Percentiles rank a stretch among this genome's conserved stretches.
Conservation (phyloP, 73 alveolate species). For the Paraurostyla sp. region DNA sequence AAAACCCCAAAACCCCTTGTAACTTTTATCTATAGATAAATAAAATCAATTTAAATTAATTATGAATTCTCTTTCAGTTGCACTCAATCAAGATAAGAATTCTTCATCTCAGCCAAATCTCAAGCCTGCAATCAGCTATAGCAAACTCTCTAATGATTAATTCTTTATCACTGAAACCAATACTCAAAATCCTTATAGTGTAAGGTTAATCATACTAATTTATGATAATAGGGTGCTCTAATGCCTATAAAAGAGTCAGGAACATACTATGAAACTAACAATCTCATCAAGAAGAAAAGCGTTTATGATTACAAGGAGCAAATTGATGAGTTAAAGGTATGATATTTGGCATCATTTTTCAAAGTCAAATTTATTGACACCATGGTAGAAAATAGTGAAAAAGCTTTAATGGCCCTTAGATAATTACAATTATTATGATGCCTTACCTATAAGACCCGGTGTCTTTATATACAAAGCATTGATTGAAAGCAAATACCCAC, state of each 20-base stretch:
- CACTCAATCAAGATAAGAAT: too few species aligned
- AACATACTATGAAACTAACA: not conserved
- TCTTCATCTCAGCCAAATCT: too few species aligned
- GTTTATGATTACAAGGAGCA: constrained; percentile 33
- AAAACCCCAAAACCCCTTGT: too few species aligned
- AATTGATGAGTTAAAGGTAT: constrained; percentile 50
- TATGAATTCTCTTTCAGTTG: too few species aligned
- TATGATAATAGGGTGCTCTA: not conserved
- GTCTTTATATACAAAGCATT: constrained; percentile 57
- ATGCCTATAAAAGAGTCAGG: not conserved
- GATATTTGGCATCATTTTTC: not conserved
- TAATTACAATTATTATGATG: constrained; percentile 46
- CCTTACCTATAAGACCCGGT: constrained; percentile 69
- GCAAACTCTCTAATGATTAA: too few species aligned
- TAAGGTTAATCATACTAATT: too few species aligned
- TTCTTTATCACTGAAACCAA: constrained; percentile 39
- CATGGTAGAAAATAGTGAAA: constrained; percentile 35
- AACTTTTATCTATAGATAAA: too few species aligned
- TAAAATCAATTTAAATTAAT: too few species aligned
- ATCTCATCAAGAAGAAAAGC: constrained; percentile 12
- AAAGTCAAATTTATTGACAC: constrained; percentile 32
- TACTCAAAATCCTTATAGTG: not conserved
- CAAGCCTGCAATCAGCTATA: too few species aligned
- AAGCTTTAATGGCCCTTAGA: not conserved
- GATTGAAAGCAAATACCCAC: constrained; percentile 54